Evolutionary conservation across 768 basidiomycete species (phyloP), one percentile per base, ranked within the genome.

Genomic region (Lepiota brunneoincarnata): DNA sequence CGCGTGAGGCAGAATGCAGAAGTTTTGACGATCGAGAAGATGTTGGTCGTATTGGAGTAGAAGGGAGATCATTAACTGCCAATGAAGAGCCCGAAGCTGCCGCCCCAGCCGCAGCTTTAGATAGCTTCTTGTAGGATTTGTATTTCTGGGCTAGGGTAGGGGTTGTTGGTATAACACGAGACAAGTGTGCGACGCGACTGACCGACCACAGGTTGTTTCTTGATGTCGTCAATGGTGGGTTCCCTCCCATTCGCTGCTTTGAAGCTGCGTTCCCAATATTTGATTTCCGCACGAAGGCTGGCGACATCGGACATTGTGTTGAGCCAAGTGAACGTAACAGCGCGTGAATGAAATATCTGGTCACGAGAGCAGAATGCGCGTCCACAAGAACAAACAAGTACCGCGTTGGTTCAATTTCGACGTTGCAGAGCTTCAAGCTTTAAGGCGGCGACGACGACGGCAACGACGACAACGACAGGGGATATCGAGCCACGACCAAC

Each of bases 61-160:
- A 74, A 40, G 74, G 72, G 21, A 65, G 59, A 23, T 62, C 65
- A 47, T 67, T 57, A 17, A 64, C 40, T 46, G 42, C 43, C 6
- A 17, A 11, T 20, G 23, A 35, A 23, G 48, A 39, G 42, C 35
- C 40, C 55, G 56, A 35, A 47, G 54, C 10, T 39, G 37, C 49
- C 6, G 56, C 46, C 23, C 56, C 57, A 26, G 68, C 57, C 1
- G 69, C 60, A 21, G 67, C 64, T 59, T 87, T 91, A 51, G 78
- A 79, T 34, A 91, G 76, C 55, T 78, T 83, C 76, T 91, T 92
- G 76, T 92, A 91, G 26, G 81, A 76, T 68, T 79, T 91, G 74
- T 93, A 93, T 67, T 87, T 91, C 59, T 82, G 79, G 56, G 87
- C 90, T 92, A 64, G 11, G 55, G 47, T 43, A 35, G 44, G 59